Conservation (phyloP, 305 asterid species). For the Fraxinus albicans region DNA sequence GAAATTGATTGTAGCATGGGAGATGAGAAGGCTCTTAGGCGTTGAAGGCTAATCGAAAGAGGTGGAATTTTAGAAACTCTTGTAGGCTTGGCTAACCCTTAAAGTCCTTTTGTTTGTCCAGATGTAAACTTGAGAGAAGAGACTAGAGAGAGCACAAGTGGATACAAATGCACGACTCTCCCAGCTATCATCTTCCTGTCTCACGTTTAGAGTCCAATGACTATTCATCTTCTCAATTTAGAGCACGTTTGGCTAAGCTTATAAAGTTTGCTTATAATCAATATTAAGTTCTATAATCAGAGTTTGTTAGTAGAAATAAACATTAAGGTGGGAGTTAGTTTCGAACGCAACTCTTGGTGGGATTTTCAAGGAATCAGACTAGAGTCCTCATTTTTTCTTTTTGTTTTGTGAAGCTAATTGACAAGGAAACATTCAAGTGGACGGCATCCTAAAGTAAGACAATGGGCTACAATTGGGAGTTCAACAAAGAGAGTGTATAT, state of each 20-base stretch:
- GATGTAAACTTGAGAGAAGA: background rate
- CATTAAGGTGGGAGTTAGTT: background rate
- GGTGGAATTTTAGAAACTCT: background rate
- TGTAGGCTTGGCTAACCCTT: background rate
- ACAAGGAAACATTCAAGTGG: conserved; percentile 8
- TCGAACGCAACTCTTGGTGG: background rate
- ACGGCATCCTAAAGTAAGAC: background rate
- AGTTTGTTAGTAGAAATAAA: background rate
- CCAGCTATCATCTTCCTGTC: background rate
- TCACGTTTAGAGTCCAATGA: background rate
- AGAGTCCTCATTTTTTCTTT: background rate
- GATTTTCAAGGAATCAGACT: background rate
- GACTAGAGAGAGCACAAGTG: background rate
- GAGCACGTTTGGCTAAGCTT: background rate
- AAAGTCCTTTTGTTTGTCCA: background rate
- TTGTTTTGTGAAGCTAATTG: background rate
- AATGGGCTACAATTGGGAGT: conserved; percentile 37
- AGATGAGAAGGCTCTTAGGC: background rate
- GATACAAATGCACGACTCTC: background rate
- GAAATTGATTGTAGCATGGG: background rate
- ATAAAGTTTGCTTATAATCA: background rate
- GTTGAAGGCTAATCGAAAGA: background rate
- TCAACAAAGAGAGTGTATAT: conserved; percentile 24
- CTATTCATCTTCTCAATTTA: conserved; percentile 6
- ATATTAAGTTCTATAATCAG: background rate